A percentile compares a stretch with the other conserved stretches of the same genome.
phyloP scores from a whole-genome alignment of 163 green algal genomes.

The Chlamydomonas reinhardtii region DNA sequence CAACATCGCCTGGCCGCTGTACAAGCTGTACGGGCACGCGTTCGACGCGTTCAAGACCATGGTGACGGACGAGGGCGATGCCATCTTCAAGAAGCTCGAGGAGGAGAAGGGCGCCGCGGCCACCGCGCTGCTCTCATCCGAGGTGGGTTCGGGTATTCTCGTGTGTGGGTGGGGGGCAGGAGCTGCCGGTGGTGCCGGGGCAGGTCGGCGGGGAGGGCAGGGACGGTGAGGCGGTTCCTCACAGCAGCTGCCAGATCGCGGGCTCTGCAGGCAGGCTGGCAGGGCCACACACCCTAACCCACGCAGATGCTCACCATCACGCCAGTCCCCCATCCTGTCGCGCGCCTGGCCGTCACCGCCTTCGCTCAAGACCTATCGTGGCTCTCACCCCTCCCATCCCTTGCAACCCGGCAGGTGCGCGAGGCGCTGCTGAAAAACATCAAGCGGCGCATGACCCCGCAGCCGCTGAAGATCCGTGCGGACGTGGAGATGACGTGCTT shows the following conservation, averaged over 20 bases:
- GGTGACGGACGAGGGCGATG: conserved; percentile 73
- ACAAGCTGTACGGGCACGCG: conserved; percentile 95
- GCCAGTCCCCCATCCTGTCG: no score
- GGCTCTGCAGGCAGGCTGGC: no score
- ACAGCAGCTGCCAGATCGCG: no score
- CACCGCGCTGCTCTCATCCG: conserved; percentile 69
- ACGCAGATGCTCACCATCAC: no score
- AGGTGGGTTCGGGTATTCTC: conserved; percentile 60
- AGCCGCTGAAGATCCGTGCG: conserved; percentile 98
- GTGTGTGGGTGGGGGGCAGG: conserved; percentile 8
- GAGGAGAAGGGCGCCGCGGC: conserved; percentile 70
- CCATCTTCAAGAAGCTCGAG: conserved; percentile 80
- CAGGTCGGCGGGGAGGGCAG: no score
- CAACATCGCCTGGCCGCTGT: conserved; percentile 94
- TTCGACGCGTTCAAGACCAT: conserved; percentile 97
- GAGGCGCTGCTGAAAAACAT: conserved; percentile 96
- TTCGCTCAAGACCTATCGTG: no score
- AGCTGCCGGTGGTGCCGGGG: no score
- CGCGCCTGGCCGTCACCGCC: no score
- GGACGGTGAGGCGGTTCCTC: no score
- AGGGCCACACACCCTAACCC: no score
- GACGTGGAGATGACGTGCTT: conserved; percentile 99
- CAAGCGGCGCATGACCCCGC: conserved; percentile 95
- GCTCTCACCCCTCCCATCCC: background rate
- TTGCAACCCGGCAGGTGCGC: conserved; percentile 83